phyloP scores from a whole-genome alignment of 2,329 filamentous ascomycete species.

The Ascochyta clinopodiicola region DNA sequence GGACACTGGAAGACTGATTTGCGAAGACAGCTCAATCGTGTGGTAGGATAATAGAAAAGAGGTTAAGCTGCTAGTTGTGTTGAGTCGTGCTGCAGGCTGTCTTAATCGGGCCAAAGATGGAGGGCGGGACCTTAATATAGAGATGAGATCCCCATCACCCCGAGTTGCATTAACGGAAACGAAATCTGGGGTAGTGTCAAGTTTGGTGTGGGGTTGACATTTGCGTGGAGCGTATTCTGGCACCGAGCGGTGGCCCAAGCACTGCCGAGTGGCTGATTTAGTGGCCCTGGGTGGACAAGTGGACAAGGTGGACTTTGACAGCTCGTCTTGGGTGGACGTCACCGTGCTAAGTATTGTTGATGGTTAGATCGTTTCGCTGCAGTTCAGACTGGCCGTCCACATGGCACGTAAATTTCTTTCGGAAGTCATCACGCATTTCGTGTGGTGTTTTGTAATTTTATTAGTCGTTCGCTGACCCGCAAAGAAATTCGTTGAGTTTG shows the following conservation, averaged over 20 bases:
- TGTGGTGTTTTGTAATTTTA: no score
- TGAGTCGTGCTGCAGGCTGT: neutral
- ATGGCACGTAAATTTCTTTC: no score
- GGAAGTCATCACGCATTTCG: no score
- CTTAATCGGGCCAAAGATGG: neutral
- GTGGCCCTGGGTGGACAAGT: neutral
- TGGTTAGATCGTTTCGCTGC: no score
- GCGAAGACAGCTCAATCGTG: neutral
- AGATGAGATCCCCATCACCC: neutral
- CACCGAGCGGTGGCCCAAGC: neutral
- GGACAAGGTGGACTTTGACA: neutral
- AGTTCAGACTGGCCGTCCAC: no score
- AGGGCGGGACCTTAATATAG: neutral
- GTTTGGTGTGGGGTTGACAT: neutral
- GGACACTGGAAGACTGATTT: neutral
- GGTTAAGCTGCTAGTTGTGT: neutral
- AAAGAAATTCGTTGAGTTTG: no score
- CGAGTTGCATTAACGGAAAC: neutral
- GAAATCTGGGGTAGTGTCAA: conserved; percentile 3
- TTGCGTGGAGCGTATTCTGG: neutral
- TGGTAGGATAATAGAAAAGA: neutral
- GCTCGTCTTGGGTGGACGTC: neutral
- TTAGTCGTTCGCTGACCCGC: no score
- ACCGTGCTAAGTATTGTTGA: no score
- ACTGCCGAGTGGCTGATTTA: neutral